Conservation (phyloP, 164 flowering plant species). For the Vitis amurensis region DNA sequence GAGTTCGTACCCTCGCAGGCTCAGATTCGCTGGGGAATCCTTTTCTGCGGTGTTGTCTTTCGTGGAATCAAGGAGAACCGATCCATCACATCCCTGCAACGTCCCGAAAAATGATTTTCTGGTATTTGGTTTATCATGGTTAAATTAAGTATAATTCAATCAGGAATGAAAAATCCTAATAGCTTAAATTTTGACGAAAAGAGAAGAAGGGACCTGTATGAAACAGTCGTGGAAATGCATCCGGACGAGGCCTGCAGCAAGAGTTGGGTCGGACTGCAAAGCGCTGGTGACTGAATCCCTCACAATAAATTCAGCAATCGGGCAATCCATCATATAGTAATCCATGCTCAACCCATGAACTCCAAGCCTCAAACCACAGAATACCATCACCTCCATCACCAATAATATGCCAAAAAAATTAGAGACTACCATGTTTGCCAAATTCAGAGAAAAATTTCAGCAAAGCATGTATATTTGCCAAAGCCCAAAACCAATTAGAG, state of each 20-base stretch:
- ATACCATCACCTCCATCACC: conserved; percentile 17
- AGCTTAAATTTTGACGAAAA: background rate
- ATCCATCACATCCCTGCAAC: conserved; percentile 88
- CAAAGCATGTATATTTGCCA: too few relatives aligned
- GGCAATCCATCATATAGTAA: conserved; percentile 69
- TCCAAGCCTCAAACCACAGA: conserved; percentile 17
- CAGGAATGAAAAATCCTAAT: background rate
- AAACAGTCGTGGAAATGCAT: conserved; percentile 95
- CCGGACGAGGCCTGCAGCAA: conserved; percentile 72
- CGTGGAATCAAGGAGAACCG: conserved; percentile 75
- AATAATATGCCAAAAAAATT: conserved; percentile 21
- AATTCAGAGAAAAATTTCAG: background rate
- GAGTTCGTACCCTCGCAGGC: conserved; percentile 74
- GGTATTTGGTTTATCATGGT: too few relatives aligned
- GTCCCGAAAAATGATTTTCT: too few relatives aligned
- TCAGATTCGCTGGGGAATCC: conserved; percentile 82
- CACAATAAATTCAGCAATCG: conserved; percentile 57
- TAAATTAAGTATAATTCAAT: background rate
- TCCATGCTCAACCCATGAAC: conserved; percentile 59
- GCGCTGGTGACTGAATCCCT: conserved; percentile 53
- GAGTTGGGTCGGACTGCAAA: conserved; percentile 65
- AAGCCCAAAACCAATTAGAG: too few relatives aligned
- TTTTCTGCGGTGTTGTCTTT: conserved; percentile 78
- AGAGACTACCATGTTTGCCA: conserved; percentile 10
- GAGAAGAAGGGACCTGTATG: conserved; percentile 42